Evolutionary conservation across 495 filamentous ascomycete species (phyloP), one percentile per base, ranked within the genome.

Genomic region (Penicillium alfredii): DNA sequence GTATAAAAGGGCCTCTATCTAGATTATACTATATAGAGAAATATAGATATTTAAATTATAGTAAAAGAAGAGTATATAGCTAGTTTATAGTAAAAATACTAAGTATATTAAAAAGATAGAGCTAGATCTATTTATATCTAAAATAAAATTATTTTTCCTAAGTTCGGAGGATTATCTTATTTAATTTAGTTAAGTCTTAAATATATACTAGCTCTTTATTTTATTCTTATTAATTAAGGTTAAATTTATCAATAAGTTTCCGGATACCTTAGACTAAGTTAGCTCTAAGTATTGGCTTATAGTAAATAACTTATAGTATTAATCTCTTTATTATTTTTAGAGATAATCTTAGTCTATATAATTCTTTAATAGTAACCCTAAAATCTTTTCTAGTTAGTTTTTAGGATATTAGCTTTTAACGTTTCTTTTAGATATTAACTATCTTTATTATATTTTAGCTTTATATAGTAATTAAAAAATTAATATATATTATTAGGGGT

Each of bases 71-170:
- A 4, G 51, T 40, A 41, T 28, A 7, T 4, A 51, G 27, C 0
- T 44, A 44, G 20, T 51, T 52, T n/a, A 55, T 42, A 8, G 50
- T 58, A 35, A 37, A 51, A 22, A 36, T 33, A 26, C 31, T 34
- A 4, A 55, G 13, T n/a, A 55, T 43, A 10, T 30, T 51, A 18
- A 40, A 53, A 27, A 54, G 47, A 35, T 35, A 51, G 1, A 38
- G 31, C 23, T 54, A 26, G n/a, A 57, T 57, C 13, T 44, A 35
- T 23, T 57, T 14, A n/a, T 30, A 40, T 14, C 53, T 35, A 25
- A 57, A 31, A 46, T 50, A 25, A 15, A 57, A 57, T 15, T 44
- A 43, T 18, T 32, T 51, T 25, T 56, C 52, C 38, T 35, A 12
- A 3, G 52, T 56, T 15, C 38, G 38, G 9, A 51, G 44, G 28